phyloP scores from a whole-genome alignment of 352 stramenopile species.

The Peronosclerospora sorghi region DNA sequence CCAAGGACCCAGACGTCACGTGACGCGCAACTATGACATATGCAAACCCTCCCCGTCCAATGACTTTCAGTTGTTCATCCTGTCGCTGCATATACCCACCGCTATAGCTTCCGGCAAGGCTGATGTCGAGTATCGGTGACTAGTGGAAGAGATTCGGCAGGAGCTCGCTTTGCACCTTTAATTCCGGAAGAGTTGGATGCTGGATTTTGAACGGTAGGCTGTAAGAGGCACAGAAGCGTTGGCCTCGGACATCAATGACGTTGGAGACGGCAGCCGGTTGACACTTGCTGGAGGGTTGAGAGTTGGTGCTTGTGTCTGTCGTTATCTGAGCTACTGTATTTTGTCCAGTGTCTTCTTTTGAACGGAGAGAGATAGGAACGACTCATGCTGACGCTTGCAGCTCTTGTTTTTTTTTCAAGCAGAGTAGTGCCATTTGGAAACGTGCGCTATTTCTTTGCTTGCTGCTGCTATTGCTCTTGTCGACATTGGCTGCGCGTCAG shows the following conservation, averaged over 20 bases:
- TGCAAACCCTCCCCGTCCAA: slow-evolving; percentile 78
- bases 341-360: neutral
- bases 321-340: neutral
- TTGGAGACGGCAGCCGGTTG: no score
- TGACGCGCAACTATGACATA: slow-evolving; percentile 76
- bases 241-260: no score
- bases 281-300: neutral
- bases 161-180: slow-evolving; percentile 3
- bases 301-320: neutral
- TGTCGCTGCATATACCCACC: slow-evolving; percentile 61
- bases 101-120: slow-evolving; percentile 73
- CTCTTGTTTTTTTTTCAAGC: neutral
- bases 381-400: no score
- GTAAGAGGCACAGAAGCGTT: no score
- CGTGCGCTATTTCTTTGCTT: neutral
- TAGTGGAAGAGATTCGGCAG: slow-evolving; percentile 9
- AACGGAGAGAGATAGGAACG: no score
- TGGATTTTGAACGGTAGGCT: no score
- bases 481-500: neutral
- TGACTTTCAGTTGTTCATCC: slow-evolving; percentile 72
- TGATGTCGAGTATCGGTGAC: slow-evolving; percentile 40
- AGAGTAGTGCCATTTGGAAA: neutral
- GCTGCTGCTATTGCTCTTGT: neutral
- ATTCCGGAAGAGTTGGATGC: no score
- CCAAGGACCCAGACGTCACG: slow-evolving; percentile 36